Evolutionary conservation across 306 rosid species (phyloP).

Genomic region (Argentina anserina): DNA sequence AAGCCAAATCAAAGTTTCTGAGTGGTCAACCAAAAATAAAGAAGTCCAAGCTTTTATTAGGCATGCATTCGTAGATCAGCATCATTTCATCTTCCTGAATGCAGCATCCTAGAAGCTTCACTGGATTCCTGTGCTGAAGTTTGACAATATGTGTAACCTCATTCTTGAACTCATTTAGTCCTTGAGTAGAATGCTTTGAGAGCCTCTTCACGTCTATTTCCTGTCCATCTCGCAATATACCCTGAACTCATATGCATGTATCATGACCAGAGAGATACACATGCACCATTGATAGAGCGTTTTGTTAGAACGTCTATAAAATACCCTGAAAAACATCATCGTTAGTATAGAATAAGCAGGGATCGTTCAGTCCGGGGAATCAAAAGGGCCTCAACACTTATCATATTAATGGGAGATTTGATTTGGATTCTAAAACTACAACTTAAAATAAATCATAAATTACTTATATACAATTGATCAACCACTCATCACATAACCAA

Average conservation of each 20-base stretch:
- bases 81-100: slow-evolving; percentile 6
- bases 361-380: no score
- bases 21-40: slow-evolving; percentile 5
- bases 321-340: no score
- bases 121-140: slow-evolving; percentile 15
- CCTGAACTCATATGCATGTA: background rate
- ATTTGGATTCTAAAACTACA: no score
- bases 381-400: no score
- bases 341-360: no score
- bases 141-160: slow-evolving; percentile 10
- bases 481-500: no score
- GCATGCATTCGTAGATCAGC: slow-evolving; percentile 11
- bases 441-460: no score
- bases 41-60: slow-evolving; percentile 9
- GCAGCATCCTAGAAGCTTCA: slow-evolving; percentile 1
- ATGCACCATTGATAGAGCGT: no score
- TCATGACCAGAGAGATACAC: background rate
- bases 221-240: slow-evolving; percentile 5
- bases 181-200: background rate
- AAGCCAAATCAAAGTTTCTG: background rate
- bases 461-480: no score
- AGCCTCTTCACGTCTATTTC: slow-evolving; percentile 8
- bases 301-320: no score
- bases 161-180: slow-evolving; percentile 15
- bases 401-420: no score